Evolutionary conservation across 2,329 filamentous ascomycete genomes (phyloP).

Genomic region (Fusarium falciforme): DNA sequence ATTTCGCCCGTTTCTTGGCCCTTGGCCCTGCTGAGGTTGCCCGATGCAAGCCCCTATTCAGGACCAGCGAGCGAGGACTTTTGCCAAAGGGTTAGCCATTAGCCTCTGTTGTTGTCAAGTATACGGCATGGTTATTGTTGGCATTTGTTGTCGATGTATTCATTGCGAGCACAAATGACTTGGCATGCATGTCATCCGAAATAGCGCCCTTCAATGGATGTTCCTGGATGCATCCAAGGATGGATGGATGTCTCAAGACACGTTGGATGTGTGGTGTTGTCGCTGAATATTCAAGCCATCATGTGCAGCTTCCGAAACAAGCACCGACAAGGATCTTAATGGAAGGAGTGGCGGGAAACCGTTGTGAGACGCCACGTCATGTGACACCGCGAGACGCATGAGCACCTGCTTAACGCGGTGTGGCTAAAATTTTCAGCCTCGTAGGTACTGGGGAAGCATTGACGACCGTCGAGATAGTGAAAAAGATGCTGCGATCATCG

Average conservation of each 20-base stretch:
- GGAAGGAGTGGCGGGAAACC: background rate
- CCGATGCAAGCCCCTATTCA: slow-evolving; percentile 25
- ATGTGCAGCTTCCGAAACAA: background rate
- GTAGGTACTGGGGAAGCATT: background rate
- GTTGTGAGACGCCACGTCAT: slow-evolving; percentile 32
- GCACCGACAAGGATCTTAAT: background rate
- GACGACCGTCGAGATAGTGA: background rate
- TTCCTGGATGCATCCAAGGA: background rate
- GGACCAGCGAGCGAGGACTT: slow-evolving; percentile 15
- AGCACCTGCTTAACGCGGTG: slow-evolving; percentile 26
- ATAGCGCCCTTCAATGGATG: background rate
- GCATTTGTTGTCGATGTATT: background rate
- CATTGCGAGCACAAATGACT: background rate
- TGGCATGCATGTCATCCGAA: background rate
- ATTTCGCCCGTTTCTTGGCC: slow-evolving; percentile 33
- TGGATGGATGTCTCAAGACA: background rate
- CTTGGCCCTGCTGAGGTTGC: slow-evolving; percentile 14
- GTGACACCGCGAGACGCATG: slow-evolving; percentile 37
- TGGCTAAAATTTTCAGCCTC: slow-evolving; percentile 43
- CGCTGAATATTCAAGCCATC: background rate
- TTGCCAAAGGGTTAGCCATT: slow-evolving; percentile 9
- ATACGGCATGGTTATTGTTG: background rate
- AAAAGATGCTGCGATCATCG: slow-evolving; percentile 47
- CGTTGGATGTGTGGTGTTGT: background rate
- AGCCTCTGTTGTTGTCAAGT: background rate